Conservation (phyloP, 495 filamentous ascomycete genomes). For the Penicillium crystallinum region DNA sequence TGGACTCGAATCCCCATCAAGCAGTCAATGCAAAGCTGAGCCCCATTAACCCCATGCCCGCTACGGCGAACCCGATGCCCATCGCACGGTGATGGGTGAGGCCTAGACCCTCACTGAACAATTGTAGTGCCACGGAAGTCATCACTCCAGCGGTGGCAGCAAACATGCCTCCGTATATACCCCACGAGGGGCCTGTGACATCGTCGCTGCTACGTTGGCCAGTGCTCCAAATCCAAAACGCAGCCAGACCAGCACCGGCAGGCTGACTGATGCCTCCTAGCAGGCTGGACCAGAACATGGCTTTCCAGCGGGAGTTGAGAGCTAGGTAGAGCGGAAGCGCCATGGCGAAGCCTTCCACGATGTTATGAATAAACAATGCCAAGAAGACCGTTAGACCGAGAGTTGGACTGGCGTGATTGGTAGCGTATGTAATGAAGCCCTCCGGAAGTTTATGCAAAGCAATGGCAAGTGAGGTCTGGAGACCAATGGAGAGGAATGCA, state of each 20-base stretch:
- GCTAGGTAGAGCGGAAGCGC: slow-evolving; percentile 88
- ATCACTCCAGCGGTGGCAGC: slow-evolving; percentile 89
- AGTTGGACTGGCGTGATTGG: slow-evolving; percentile 86
- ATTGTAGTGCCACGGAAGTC: slow-evolving; percentile 82
- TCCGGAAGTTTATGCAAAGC: slow-evolving; percentile 95
- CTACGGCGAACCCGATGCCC: slow-evolving; percentile 79
- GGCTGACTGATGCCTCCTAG: slow-evolving; percentile 86
- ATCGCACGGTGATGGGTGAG: slow-evolving; percentile 74
- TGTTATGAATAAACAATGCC: slow-evolving; percentile 95
- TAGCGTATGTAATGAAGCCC: slow-evolving; percentile 97
- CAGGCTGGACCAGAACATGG: slow-evolving; percentile 78
- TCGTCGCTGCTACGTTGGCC: slow-evolving; percentile 41
- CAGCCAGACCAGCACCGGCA: slow-evolving; percentile 76
- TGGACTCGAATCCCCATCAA: slow-evolving; percentile 7
- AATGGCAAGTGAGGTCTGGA: slow-evolving; percentile 92
- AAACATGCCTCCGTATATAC: slow-evolving; percentile 84
- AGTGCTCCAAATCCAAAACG: slow-evolving; percentile 69
- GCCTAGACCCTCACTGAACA: slow-evolving; percentile 80
- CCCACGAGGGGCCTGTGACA: slow-evolving; percentile 52
- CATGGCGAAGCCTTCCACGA: slow-evolving; percentile 93
- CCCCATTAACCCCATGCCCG: slow-evolving; percentile 86
- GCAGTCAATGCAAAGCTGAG: slow-evolving; percentile 80
- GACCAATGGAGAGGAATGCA: slow-evolving; percentile 84
- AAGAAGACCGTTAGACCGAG: slow-evolving; percentile 90
- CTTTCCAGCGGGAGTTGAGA: slow-evolving; percentile 64